phyloP scores from a whole-genome alignment of 192 early-diverging fungal genomes.

The Mortierella antarctica region DNA sequence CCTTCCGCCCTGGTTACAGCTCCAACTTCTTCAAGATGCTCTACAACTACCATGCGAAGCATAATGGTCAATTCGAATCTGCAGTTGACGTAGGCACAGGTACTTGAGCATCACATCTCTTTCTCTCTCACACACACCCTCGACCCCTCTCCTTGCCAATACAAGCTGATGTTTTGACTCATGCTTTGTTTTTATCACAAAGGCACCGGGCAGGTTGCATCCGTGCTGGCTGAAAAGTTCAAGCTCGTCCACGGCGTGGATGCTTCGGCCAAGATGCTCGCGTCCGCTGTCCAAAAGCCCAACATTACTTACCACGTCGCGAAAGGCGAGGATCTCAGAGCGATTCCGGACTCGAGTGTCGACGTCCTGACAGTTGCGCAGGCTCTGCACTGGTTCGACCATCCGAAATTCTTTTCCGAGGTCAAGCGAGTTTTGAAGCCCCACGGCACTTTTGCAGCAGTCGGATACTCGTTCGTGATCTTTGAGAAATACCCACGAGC shows the following conservation, averaged over 20 bases:
- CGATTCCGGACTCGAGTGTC: conserved; percentile 32
- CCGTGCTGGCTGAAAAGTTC: conserved; percentile 59
- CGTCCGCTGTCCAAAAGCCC: conserved; percentile 42
- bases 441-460: conserved; percentile 66
- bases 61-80: conserved; percentile 48
- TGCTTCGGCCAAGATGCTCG: conserved; percentile 52
- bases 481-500: conserved; percentile 54
- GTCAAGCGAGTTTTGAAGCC: conserved; percentile 69
- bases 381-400: conserved; percentile 69
- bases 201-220: conserved; percentile 68
- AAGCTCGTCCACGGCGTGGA: conserved; percentile 61
- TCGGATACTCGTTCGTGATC: conserved; percentile 57
- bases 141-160: not conserved
- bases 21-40: conserved; percentile 50
- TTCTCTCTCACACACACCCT: not conserved
- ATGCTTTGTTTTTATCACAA: not conserved
- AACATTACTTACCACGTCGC: conserved; percentile 57
- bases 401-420: conserved; percentile 65
- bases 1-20: conserved; percentile 50
- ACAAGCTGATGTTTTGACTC: not conserved
- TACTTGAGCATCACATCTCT: not conserved
- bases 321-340: conserved; percentile 53
- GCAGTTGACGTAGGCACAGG: conserved; percentile 65
- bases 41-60: conserved; percentile 56
- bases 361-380: conserved; percentile 63